Evolutionary conservation across 176 grass and related monocot species (phyloP).

Genomic region (Chrysopogon serrulatus): DNA sequence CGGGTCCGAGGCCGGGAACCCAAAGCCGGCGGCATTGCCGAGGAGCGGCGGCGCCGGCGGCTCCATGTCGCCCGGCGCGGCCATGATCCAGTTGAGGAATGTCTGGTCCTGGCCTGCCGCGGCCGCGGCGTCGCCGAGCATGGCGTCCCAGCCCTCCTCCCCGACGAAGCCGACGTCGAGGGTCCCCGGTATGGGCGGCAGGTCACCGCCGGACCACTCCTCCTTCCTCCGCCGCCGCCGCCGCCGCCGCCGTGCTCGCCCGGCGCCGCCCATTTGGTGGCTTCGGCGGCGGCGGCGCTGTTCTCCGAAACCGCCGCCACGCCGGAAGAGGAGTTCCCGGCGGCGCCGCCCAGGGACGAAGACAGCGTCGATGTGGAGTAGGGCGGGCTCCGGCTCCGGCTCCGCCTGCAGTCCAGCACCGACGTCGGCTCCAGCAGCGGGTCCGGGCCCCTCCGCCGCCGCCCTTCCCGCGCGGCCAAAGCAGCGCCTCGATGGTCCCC

Average conservation of each 20-base stretch:
- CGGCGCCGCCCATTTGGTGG: slow-evolving; percentile 24
- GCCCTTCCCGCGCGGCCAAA: slow-evolving; percentile 3
- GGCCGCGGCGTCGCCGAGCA: slow-evolving; percentile 36
- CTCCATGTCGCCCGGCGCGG: slow-evolving; percentile 24
- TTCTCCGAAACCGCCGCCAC: slow-evolving; percentile 54
- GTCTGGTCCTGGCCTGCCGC: slow-evolving; percentile 53
- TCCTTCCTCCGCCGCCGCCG: slow-evolving; percentile 31
- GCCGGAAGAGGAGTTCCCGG: slow-evolving; percentile 37
- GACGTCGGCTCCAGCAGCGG: slow-evolving; percentile 41
- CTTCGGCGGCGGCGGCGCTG: slow-evolving; percentile 41
- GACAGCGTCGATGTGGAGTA: slow-evolving; percentile 63
- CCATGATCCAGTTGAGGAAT: slow-evolving; percentile 76
- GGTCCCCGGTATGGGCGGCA: slow-evolving; percentile 41
- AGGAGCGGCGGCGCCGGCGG: slow-evolving; percentile 9
- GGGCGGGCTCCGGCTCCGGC: slow-evolving; percentile 52
- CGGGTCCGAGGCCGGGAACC: slow-evolving; percentile 41
- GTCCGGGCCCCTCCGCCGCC: background rate
- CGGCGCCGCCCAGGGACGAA: slow-evolving; percentile 39
- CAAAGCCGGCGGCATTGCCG: slow-evolving; percentile 28
- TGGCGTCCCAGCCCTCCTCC: slow-evolving; percentile 56
- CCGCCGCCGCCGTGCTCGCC: slow-evolving; percentile 7
- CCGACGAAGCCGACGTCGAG: slow-evolving; percentile 30
- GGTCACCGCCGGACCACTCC: slow-evolving; percentile 43
- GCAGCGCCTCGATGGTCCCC: slow-evolving; percentile 4
- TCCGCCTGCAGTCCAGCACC: slow-evolving; percentile 62